Conservation (phyloP, 73 alveolate genomes). For the Effrenium voratum region DNA sequence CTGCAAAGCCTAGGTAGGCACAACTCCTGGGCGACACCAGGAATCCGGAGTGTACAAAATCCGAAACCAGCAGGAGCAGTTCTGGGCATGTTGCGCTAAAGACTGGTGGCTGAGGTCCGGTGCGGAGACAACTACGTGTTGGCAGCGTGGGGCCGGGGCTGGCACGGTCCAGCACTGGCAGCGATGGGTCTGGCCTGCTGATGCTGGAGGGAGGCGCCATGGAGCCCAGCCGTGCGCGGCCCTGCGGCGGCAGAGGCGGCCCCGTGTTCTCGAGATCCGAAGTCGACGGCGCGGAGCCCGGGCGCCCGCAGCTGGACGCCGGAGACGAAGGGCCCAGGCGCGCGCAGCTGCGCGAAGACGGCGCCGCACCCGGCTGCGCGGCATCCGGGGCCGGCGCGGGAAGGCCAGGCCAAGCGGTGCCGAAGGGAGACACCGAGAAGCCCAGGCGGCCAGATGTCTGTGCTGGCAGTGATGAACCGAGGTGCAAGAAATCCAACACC, state of each 20-base stretch:
- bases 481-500: conserved; percentile 11
- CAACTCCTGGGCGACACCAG: neutral
- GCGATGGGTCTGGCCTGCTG: neutral
- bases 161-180: conserved; percentile 1
- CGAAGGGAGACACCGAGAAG: neutral
- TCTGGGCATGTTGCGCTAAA: no score
- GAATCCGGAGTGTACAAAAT: neutral
- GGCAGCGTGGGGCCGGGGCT: no score
- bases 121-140: no score
- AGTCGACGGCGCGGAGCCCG: neutral
- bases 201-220: neutral
- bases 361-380: neutral
- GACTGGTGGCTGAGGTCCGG: no score
- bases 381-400: neutral
- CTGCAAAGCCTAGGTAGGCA: neutral
- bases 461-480: neutral
- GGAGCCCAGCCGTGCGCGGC: neutral
- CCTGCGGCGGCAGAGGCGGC: neutral
- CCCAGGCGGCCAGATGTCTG: neutral
- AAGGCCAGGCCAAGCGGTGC: neutral
- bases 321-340: neutral
- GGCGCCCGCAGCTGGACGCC: neutral
- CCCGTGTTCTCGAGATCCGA: neutral
- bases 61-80: neutral
- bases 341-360: neutral